Evolutionary conservation across 176 grass and related monocot genomes (phyloP).

Genomic region (Avena eriantha): DNA sequence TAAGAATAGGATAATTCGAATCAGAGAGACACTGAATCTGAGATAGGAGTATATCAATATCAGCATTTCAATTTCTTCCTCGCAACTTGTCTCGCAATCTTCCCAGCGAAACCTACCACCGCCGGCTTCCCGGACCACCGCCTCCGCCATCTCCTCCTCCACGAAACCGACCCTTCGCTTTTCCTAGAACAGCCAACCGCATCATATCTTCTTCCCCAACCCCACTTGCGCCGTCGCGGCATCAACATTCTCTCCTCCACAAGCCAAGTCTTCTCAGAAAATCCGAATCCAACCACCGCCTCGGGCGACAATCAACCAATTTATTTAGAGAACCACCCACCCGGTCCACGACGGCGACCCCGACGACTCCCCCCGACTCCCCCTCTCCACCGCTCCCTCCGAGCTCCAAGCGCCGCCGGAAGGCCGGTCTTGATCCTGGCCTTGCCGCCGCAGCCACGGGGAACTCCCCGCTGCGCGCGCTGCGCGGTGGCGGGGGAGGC

Average conservation of each 20-base stretch:
- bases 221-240: conserved; percentile 19
- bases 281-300: conserved; percentile 9
- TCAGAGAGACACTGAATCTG: neutral
- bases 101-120: neutral
- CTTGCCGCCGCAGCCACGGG: conserved; percentile 27
- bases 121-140: neutral
- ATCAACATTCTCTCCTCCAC: neutral
- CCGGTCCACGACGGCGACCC: conserved; percentile 41
- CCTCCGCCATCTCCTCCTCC: conserved; percentile 1
- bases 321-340: conserved; percentile 9
- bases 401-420: conserved; percentile 46
- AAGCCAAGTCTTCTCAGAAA: conserved; percentile 50
- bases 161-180: neutral
- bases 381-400: neutral
- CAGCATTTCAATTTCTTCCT: neutral
- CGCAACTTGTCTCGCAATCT: neutral
- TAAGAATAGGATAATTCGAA: neutral
- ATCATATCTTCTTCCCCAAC: neutral
- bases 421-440: conserved; percentile 1
- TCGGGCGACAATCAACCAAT: neutral
- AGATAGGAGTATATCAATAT: neutral
- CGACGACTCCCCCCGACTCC: conserved; percentile 53
- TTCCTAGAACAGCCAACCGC: neutral
- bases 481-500: neutral
- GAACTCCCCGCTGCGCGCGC: neutral